These are phyloP conservation scores for Candida stauntonica DNA, from an alignment of 805 yeast species.

Conservation along the genomic window DNA sequence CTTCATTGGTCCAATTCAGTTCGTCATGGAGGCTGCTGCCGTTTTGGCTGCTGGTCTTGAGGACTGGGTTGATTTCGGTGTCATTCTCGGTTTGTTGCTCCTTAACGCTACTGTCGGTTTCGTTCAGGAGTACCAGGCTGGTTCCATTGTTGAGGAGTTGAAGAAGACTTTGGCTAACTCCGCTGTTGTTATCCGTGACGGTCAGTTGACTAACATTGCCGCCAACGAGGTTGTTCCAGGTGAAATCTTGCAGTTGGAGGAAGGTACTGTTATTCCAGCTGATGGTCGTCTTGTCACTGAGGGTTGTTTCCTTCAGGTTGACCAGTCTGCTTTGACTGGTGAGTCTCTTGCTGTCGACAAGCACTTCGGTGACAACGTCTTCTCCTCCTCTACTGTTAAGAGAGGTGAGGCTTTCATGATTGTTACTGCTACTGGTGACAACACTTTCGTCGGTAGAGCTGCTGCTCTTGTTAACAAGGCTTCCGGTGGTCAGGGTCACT, in stretches of 20 bases:
- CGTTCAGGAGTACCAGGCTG: slow-evolving; percentile 96
- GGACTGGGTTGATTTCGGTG: slow-evolving; percentile 99
- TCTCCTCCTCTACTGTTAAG: slow-evolving; percentile 92
- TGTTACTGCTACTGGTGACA: slow-evolving; percentile 93
- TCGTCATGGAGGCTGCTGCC: slow-evolving; percentile 97
- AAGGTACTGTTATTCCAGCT: slow-evolving; percentile 89
- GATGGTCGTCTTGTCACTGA: slow-evolving; percentile 89
- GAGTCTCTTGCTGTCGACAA: slow-evolving; percentile 95
- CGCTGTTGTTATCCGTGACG: slow-evolving; percentile 83
- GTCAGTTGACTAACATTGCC: slow-evolving; percentile 67
- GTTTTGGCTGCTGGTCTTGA: slow-evolving; percentile 91
- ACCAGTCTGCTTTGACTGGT: slow-evolving; percentile 97
- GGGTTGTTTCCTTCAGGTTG: slow-evolving; percentile 83
- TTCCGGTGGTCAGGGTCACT: slow-evolving; percentile 89
- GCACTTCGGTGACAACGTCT: slow-evolving; percentile 78
- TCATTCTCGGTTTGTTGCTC: slow-evolving; percentile 79
- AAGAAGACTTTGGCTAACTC: slow-evolving; percentile 91
- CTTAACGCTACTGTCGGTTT: slow-evolving; percentile 94
- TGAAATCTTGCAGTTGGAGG: slow-evolving; percentile 88
- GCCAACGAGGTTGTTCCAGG: slow-evolving; percentile 92
- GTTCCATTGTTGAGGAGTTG: slow-evolving; percentile 94
- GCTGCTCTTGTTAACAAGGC: slow-evolving; percentile 96
- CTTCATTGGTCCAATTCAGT: slow-evolving; percentile 93
- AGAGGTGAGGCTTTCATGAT: slow-evolving; percentile 94
- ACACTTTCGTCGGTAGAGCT: slow-evolving; percentile 95